These are phyloP conservation scores for Yamadazyma conglobata DNA, from an alignment of 1,139 yeast species.

Conservation along the genomic window DNA sequence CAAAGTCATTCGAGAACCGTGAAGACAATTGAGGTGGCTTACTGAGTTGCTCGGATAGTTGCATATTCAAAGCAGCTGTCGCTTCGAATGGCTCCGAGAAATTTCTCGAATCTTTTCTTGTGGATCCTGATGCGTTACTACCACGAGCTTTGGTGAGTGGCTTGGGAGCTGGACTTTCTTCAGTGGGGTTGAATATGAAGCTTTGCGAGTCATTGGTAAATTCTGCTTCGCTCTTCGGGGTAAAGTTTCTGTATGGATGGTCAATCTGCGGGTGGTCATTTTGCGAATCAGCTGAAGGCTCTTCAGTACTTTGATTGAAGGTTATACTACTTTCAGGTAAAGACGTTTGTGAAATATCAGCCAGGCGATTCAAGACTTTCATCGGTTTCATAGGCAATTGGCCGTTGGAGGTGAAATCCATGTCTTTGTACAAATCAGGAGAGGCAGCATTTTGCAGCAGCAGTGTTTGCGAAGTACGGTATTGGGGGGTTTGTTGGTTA, in stretches of 20 bases:
- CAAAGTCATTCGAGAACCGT: slow-evolving; percentile 23
- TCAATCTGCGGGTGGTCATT: not conserved
- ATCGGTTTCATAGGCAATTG: slow-evolving; percentile 42
- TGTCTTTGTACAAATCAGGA: slow-evolving; percentile 26
- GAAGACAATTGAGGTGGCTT: slow-evolving; percentile 6
- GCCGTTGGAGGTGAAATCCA: slow-evolving; percentile 46
- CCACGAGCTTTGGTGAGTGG: slow-evolving; percentile 5
- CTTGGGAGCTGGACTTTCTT: slow-evolving; percentile 3
- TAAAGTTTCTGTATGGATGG: slow-evolving; percentile 9
- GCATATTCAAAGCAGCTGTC: slow-evolving; percentile 25
- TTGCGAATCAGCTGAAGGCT: slow-evolving; percentile 1
- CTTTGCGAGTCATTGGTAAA: slow-evolving; percentile 28
- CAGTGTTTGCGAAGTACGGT: not conserved
- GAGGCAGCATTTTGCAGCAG: slow-evolving; percentile 1
- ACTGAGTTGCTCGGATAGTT: slow-evolving; percentile 22
- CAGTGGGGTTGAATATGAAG: slow-evolving; percentile 26
- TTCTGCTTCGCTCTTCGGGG: slow-evolving; percentile 13
- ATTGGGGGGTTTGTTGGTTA: slow-evolving; percentile 5
- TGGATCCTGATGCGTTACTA: not conserved
- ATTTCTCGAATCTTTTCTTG: slow-evolving; percentile 11
- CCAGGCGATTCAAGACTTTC: slow-evolving; percentile 28
- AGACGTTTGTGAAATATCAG: slow-evolving; percentile 13
- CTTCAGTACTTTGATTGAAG: slow-evolving; percentile 3
- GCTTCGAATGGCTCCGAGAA: slow-evolving; percentile 26
- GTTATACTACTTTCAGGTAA: slow-evolving; percentile 11